Evolutionary conservation across 2,329 filamentous ascomycete species (phyloP), one percentile per base, ranked within the genome.

Genomic region (Trichoderma sp.): DNA sequence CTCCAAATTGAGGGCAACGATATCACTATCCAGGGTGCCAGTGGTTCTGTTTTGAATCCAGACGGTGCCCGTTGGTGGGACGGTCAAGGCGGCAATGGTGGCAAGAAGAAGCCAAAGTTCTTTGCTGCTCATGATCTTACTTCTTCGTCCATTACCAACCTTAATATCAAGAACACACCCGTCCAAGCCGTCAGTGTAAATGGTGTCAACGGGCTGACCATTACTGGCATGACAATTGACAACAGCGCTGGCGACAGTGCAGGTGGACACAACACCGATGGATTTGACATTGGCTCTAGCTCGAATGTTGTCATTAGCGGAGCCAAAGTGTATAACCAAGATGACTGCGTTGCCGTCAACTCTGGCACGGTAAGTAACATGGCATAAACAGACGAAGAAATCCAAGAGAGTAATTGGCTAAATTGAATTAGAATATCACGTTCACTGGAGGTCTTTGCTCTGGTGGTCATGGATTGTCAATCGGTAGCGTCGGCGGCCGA

Each of bases 31-130:
- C 48, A 64, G 39, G 61, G 61, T 1, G 61, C 61, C 35, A 56
- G 61, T 15, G 61, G 61, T 17, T 50, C 61, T 5, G 35, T 56
- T 56, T 35, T 64, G 35, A 42, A 64, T 8, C 35, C 61, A 19
- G 50, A 56, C 5, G 61, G 61, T 4, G 25, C 61, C 10, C 75
- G 78, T 34, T 90, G 84, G 84, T 90, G 88, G 89, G 88, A 90
- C 72, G 80, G 82, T 63, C 71, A 87, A 76, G 88, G 88, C 39
- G 76, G 76, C 73, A 88, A 87, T 73, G 86, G 87, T 32, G 87
- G 87, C 74, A 84, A 83, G 78, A 85, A 77, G 27, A 90, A 90
- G 83, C 88, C 88, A 70, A 86, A 89, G 80, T 81, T 87, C 79
- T 86, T 87, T 78, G 80, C 78, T 39, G 84, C 83, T 52, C 80